Conservation (phyloP, 148 eudicot species). For the Gaultheria prostrata region DNA sequence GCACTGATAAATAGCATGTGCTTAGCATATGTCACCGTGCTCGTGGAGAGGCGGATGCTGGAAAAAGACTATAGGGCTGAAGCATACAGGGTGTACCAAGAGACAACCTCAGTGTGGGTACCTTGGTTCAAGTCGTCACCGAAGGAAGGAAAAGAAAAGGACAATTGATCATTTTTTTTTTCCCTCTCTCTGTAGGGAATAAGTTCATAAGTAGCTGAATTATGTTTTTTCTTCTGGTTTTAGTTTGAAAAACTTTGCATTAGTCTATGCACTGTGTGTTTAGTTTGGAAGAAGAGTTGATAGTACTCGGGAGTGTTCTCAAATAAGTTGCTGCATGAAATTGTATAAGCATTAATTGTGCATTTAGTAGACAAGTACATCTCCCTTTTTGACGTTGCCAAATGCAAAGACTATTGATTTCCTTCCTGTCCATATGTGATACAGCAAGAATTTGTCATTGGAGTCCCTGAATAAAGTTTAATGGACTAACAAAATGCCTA, state of each 20-base stretch:
- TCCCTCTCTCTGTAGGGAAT: neutral
- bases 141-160: constrained; percentile 52
- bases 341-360: constrained; percentile 13
- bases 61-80: constrained; percentile 59
- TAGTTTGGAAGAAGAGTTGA: neutral
- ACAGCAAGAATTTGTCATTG: too few species aligned
- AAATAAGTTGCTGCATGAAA: neutral
- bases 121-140: constrained; percentile 74
- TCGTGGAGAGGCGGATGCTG: constrained; percentile 79
- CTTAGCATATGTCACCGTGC: constrained; percentile 79
- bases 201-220: neutral
- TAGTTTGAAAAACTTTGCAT: neutral
- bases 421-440: too few species aligned
- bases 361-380: neutral
- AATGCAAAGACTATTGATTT: neutral
- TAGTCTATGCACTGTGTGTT: neutral
- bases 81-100: constrained; percentile 66
- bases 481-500: too few species aligned
- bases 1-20: constrained; percentile 66
- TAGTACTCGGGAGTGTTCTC: neutral
- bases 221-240: neutral
- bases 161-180: neutral
- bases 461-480: too few species aligned
- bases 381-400: neutral
- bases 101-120: constrained; percentile 78